phyloP scores from a whole-genome alignment of 2,329 filamentous ascomycete genomes.

The Nigrospora sphaerica region DNA sequence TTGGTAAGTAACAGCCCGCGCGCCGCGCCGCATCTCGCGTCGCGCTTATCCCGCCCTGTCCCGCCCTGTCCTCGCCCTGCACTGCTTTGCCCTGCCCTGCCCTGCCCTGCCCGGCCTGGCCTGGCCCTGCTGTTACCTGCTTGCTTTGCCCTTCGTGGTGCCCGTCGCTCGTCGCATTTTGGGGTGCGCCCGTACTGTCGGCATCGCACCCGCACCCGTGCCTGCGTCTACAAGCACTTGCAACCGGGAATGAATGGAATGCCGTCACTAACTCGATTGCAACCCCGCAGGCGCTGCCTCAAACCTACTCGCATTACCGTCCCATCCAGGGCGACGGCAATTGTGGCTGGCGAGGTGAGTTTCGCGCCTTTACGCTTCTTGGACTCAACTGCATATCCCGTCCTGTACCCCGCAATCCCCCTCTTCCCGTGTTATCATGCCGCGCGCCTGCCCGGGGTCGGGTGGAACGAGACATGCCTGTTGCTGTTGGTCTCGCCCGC shows the following conservation, averaged over 20 bases:
- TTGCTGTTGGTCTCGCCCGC: background rate
- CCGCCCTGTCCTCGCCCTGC: too few species aligned
- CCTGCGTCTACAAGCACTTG: too few species aligned
- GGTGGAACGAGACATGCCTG: background rate
- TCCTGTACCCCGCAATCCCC: slow-evolving; percentile 13
- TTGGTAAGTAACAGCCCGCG: slow-evolving; percentile 49
- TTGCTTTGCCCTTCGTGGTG: too few species aligned
- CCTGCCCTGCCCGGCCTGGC: slow-evolving; percentile 1
- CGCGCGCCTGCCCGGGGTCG: too few species aligned
- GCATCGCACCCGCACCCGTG: too few species aligned
- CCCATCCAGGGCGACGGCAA: slow-evolving; percentile 88
- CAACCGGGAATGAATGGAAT: too few species aligned
- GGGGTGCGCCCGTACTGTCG: too few species aligned
- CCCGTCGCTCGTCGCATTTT: too few species aligned
- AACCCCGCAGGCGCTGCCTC: slow-evolving; percentile 59
- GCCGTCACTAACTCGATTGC: too few species aligned
- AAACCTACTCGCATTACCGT: slow-evolving; percentile 82
- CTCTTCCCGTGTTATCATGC: background rate
- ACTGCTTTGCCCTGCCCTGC: too few species aligned
- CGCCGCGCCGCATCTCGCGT: background rate
- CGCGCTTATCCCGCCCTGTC: slow-evolving; percentile 10
- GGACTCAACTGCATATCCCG: slow-evolving; percentile 8
- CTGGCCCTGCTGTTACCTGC: too few species aligned
- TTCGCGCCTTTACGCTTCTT: slow-evolving; percentile 13
- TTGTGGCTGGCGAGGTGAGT: slow-evolving; percentile 94